Evolutionary conservation across 805 yeast species (phyloP).

Genomic region (Tetrapisispora taiwanensis): DNA sequence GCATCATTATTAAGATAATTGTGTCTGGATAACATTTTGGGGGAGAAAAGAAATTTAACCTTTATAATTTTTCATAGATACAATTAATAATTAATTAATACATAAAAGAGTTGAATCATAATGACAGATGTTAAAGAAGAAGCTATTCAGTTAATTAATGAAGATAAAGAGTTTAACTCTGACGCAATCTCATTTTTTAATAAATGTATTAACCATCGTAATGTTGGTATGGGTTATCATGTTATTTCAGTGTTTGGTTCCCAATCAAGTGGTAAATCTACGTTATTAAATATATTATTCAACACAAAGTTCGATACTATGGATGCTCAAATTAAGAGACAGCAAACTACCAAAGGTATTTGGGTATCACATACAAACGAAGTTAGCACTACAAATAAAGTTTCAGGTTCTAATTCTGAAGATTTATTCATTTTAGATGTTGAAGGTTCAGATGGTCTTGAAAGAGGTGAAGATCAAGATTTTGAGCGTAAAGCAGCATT

Average conservation of each 20-base stretch:
- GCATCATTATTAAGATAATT: too few relatives aligned
- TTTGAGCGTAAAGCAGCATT: constrained; percentile 94
- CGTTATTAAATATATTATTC: constrained; percentile 76
- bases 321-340: constrained; percentile 68
- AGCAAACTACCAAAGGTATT: constrained; percentile 84
- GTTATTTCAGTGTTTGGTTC: constrained; percentile 94
- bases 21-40: too few relatives aligned
- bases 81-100: too few relatives aligned
- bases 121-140: constrained; percentile 2
- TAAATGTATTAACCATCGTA: constrained; percentile 17
- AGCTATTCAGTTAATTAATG: constrained; percentile 46
- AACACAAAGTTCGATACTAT: constrained; percentile 85
- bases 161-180: constrained; percentile 37
- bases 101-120: too few relatives aligned
- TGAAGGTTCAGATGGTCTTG: constrained; percentile 98
- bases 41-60: too few relatives aligned
- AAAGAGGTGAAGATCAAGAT: constrained; percentile 96
- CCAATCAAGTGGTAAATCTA: constrained; percentile 93
- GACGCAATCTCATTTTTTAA: constrained; percentile 16
- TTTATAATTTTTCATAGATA: too few relatives aligned
- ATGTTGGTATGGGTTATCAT: constrained; percentile 67
- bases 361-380: constrained; percentile 57
- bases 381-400: constrained; percentile 22
- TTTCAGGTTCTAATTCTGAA: constrained; percentile 5
- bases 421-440: constrained; percentile 82